Conservation (phyloP, 169 alveolate species). For the Plasmodium gonderi region DNA sequence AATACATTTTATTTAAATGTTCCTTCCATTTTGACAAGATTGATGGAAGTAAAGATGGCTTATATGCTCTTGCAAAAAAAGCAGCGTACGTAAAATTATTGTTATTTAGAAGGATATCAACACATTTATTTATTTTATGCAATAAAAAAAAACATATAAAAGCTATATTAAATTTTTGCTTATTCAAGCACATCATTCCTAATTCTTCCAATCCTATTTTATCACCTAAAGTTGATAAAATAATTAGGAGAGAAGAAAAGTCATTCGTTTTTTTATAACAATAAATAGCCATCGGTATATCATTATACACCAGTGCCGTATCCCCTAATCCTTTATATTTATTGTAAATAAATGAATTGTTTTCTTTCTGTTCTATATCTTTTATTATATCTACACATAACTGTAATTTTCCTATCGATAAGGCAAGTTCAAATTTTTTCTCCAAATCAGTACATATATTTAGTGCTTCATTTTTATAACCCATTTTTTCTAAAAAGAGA, state of each 20-base stretch:
- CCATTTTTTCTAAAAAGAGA: conserved; percentile 91
- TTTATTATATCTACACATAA: conserved; percentile 85
- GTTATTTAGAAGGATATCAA: conserved; percentile 74
- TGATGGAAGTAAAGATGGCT: conserved; percentile 76
- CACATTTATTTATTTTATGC: conserved; percentile 80
- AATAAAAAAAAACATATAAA: conserved; percentile 82
- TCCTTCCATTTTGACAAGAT: conserved; percentile 78
- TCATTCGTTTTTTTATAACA: conserved; percentile 83
- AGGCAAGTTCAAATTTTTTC: conserved; percentile 93
- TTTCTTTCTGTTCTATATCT: conserved; percentile 77
- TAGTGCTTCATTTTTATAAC: conserved; percentile 92
- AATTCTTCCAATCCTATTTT: conserved; percentile 60
- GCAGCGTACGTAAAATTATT: conserved; percentile 82
- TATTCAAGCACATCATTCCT: conserved; percentile 76
- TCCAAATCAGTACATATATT: conserved; percentile 91
- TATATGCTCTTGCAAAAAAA: conserved; percentile 80
- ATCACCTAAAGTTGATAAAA: conserved; percentile 80
- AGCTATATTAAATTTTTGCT: conserved; percentile 77
- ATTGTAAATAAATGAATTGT: conserved; percentile 75
- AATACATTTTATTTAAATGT: conserved; percentile 42
- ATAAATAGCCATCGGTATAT: conserved; percentile 82
- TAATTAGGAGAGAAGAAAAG: conserved; percentile 78
- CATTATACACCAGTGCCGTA: conserved; percentile 81
- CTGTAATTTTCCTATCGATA: conserved; percentile 89
- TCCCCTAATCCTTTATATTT: conserved; percentile 88